phyloP scores from a whole-genome alignment of 192 early-diverging fungal genomes.

The Coemansia furcata region DNA sequence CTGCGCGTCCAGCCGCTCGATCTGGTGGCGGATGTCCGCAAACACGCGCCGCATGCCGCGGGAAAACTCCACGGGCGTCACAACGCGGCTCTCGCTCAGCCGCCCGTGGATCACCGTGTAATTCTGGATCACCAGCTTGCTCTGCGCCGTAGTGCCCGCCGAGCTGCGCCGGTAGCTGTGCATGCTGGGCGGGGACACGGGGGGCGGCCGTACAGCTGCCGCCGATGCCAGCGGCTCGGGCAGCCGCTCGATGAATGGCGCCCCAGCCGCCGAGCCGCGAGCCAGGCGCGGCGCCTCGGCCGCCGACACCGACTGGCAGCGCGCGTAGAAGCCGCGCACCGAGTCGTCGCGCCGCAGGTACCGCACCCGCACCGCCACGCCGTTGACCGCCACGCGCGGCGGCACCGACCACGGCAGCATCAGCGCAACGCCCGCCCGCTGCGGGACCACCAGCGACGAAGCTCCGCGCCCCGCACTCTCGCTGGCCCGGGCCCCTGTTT shows the following conservation, averaged over 20 bases:
- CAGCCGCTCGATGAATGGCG: conserved; percentile 19
- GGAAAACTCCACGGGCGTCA: conserved; percentile 27
- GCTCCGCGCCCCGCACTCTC: not conserved
- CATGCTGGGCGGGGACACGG: not conserved
- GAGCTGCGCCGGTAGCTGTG: not conserved
- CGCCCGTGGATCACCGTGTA: conserved; percentile 27
- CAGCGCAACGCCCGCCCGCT: not conserved
- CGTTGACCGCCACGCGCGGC: conserved; percentile 37
- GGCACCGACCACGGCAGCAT: conserved; percentile 41
- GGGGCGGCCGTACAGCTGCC: not conserved
- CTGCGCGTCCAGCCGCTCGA: conserved; percentile 16
- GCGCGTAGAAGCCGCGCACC: conserved; percentile 27
- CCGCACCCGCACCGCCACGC: conserved; percentile 28
- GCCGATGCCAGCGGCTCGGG: not conserved
- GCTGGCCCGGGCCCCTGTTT: not conserved
- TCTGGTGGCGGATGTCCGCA: conserved; percentile 37
- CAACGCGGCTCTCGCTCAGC: not conserved
- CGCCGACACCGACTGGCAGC: conserved; percentile 34
- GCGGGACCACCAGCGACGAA: not conserved
- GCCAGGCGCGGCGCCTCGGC: conserved; percentile 11
- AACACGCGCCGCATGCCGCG: conserved; percentile 14
- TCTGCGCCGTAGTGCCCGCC: not conserved
- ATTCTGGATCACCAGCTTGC: conserved; percentile 18
- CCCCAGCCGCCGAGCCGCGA: conserved; percentile 6
- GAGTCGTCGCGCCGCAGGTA: conserved; percentile 33